These are phyloP conservation scores for Pulicaria dysenterica DNA, from an alignment of 129 eudicot species.

Conservation along the genomic window DNA sequence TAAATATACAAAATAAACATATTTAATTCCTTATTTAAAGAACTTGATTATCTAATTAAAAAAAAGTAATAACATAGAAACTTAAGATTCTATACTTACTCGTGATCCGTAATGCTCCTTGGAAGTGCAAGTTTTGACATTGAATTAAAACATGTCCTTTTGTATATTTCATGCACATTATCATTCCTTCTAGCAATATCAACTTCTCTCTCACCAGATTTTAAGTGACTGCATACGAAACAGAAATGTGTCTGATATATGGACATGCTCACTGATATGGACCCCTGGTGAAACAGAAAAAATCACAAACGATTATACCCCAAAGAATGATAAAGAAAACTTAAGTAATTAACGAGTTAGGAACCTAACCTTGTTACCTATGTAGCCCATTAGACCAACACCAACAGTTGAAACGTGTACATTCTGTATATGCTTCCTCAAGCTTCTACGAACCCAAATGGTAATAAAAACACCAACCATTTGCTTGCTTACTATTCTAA, in stretches of 20 bases:
- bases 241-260: conserved; percentile 80
- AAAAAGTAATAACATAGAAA: too few species aligned
- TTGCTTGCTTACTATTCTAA: conserved; percentile 93
- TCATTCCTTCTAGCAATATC: conserved; percentile 69
- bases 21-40: too few species aligned
- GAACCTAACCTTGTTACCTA: conserved; percentile 85
- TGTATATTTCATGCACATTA: conserved; percentile 79
- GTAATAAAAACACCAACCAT: conserved; percentile 95
- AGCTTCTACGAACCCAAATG: conserved; percentile 87
- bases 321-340: background rate
- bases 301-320: background rate
- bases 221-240: conserved; percentile 81
- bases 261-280: conserved; percentile 90
- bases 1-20: background rate
- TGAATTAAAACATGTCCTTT: conserved; percentile 69
- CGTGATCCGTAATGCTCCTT: conserved; percentile 69
- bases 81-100: conserved; percentile 48
- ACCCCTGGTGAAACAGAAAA: conserved; percentile 50
- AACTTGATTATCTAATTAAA: too few species aligned
- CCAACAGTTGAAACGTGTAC: conserved; percentile 89
- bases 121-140: conserved; percentile 52
- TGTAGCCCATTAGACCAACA: conserved; percentile 95
- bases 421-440: conserved; percentile 81
- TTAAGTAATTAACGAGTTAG: background rate
- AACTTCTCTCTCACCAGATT: conserved; percentile 77